Evolutionary conservation across 164 flowering plant genomes (phyloP).

Genomic region (Protea cynaroides): DNA sequence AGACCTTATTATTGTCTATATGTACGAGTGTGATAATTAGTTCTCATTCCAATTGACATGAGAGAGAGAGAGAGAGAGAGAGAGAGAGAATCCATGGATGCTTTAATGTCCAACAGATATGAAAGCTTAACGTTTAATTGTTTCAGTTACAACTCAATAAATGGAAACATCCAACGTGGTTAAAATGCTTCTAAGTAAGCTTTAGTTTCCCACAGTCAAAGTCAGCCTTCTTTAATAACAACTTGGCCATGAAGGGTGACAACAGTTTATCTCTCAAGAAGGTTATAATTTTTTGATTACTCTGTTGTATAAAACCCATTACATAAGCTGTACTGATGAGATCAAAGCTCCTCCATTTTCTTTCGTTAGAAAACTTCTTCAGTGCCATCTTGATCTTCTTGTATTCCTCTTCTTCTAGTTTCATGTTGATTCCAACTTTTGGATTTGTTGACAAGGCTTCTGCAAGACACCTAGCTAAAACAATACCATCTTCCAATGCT

Average conservation of each 20-base stretch:
- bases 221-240: constrained; percentile 22
- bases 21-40: too few relatives aligned
- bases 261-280: constrained; percentile 33
- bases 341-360: constrained; percentile 40
- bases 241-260: constrained; percentile 13
- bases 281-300: constrained; percentile 21
- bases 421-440: neutral
- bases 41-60: too few relatives aligned
- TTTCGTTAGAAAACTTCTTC: too few relatives aligned
- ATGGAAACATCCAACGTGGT: too few relatives aligned
- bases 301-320: constrained; percentile 32
- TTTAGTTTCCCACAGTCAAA: constrained; percentile 41
- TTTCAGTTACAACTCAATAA: too few relatives aligned
- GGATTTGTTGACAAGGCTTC: constrained; percentile 15
- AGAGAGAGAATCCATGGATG: too few relatives aligned
- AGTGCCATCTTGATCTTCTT: too few relatives aligned
- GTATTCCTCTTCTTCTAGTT: constrained; percentile 23
- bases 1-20: too few relatives aligned
- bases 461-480: constrained; percentile 36
- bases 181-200: neutral
- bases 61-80: too few relatives aligned
- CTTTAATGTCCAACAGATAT: too few relatives aligned
- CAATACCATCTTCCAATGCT: constrained; percentile 40
- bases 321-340: constrained; percentile 30
- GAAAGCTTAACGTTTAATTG: too few relatives aligned